These are phyloP conservation scores for Cyclospora cayetanensis DNA, from an alignment of 169 alveolate species.

Conservation along the genomic window DNA sequence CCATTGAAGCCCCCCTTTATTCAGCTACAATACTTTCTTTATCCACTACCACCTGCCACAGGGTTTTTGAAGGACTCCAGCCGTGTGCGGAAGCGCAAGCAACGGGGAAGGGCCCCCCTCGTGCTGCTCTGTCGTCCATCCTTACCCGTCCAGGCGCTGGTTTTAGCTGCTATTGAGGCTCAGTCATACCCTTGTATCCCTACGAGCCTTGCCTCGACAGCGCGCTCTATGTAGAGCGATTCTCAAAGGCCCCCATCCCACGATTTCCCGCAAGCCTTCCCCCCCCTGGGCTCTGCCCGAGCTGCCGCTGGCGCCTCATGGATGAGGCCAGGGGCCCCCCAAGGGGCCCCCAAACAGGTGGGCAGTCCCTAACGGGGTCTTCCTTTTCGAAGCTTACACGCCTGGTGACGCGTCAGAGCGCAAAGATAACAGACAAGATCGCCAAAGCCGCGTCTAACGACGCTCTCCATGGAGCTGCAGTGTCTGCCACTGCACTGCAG, in stretches of 20 bases:
- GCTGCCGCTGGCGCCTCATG: neutral
- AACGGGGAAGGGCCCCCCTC: too few species aligned
- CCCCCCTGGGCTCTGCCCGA: neutral
- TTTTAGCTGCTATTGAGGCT: neutral
- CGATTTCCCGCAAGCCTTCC: neutral
- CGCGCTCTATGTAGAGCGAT: too few species aligned
- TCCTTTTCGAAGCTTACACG: neutral
- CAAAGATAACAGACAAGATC: neutral
- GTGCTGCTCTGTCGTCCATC: too few species aligned
- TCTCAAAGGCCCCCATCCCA: neutral
- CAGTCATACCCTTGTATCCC: neutral
- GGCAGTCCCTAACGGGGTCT: neutral
- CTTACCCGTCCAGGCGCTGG: neutral
- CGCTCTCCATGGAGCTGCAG: neutral
- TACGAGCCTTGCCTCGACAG: neutral
- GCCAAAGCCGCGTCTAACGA: neutral
- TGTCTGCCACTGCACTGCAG: neutral
- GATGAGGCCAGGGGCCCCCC: conserved; percentile 5
- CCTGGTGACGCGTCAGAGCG: neutral
- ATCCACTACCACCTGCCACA: neutral
- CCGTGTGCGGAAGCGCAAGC: too few species aligned
- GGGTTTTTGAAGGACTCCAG: too few species aligned
- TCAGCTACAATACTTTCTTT: neutral
- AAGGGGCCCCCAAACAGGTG: neutral
- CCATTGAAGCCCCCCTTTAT: neutral